Percentiles rank a stretch among this genome's conserved stretches.
Evolutionary conservation across 768 basidiomycete species (phyloP).

Genomic region (Kwoniella mangroviensis): DNA sequence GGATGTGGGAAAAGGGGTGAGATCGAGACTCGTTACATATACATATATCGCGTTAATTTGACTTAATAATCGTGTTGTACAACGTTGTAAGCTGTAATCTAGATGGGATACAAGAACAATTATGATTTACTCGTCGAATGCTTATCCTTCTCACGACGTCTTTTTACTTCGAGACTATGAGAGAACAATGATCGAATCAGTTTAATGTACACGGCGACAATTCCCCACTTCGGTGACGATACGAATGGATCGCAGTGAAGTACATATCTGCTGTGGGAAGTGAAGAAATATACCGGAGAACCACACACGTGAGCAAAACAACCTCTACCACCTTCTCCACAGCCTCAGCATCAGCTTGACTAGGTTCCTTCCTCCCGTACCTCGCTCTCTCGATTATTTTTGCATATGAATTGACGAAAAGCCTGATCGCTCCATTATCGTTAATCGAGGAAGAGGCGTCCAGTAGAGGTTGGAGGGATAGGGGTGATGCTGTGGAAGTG

Average conservation of each 20-base stretch:
- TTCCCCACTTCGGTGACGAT: too few relatives aligned
- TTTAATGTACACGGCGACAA: not conserved
- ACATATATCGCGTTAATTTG: constrained; percentile 1
- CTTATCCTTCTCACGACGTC: constrained; percentile 22
- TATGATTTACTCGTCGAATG: not conserved
- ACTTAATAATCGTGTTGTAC: constrained; percentile 9
- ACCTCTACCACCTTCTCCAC: constrained; percentile 51
- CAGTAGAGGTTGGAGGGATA: constrained; percentile 31
- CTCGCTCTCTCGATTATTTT: constrained; percentile 45
- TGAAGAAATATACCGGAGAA: not conserved
- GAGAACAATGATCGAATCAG: not conserved
- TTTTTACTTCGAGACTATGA: constrained; percentile 25
- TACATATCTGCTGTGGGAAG: too few relatives aligned
- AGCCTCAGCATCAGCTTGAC: constrained; percentile 48
- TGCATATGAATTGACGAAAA: constrained; percentile 44
- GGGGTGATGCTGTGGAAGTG: constrained; percentile 24
- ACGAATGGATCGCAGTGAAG: too few relatives aligned
- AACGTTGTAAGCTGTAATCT: constrained; percentile 17
- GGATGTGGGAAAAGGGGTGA: not conserved
- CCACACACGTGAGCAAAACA: constrained; percentile 46
- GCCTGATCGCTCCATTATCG: constrained; percentile 37
- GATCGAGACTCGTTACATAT: not conserved
- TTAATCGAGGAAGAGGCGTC: constrained; percentile 17
- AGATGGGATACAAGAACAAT: not conserved
- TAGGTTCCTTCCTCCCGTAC: constrained; percentile 50